Conservation (phyloP, 805 yeast genomes). For the Pichia cabralensis region DNA sequence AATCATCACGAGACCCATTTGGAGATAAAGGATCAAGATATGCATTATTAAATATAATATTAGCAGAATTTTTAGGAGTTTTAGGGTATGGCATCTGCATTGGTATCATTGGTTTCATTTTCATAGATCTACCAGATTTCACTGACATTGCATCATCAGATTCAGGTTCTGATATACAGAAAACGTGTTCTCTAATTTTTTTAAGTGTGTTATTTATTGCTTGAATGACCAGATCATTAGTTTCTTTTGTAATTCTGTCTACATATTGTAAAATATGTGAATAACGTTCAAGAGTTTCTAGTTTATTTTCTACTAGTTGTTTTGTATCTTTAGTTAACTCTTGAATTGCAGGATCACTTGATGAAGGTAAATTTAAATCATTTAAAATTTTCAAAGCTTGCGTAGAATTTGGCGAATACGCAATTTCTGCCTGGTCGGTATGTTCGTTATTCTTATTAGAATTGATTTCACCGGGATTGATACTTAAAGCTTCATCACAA, state of each 20-base stretch:
- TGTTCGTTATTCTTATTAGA: conserved; percentile 11
- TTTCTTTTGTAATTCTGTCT: conserved; percentile 68
- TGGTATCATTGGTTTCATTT: neutral
- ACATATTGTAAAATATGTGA: conserved; percentile 68
- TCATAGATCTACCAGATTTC: conserved; percentile 8
- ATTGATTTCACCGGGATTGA: conserved; percentile 61
- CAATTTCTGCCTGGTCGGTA: conserved; percentile 22
- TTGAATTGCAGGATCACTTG: conserved; percentile 57
- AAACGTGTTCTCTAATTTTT: conserved; percentile 34
- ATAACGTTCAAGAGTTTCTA: conserved; percentile 59
- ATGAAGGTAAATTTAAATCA: conserved; percentile 32
- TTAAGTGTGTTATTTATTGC: conserved; percentile 55
- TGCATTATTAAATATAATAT: conserved; percentile 16
- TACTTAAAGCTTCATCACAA: conserved; percentile 63
- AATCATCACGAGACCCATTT: conserved; percentile 2
- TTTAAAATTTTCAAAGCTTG: conserved; percentile 40
- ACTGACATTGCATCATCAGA: conserved; percentile 12
- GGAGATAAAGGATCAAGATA: conserved; percentile 13
- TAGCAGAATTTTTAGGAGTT: conserved; percentile 6
- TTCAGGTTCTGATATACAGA: conserved; percentile 14
- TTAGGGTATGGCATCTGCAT: conserved; percentile 11
- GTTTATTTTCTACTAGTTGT: conserved; percentile 47
- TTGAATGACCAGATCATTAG: conserved; percentile 55
- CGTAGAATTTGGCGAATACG: conserved; percentile 51
- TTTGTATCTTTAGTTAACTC: conserved; percentile 61